Base-by-base conservation (phyloP, 257 asterid genomes). In the Gentiana macrophylla region DNA sequence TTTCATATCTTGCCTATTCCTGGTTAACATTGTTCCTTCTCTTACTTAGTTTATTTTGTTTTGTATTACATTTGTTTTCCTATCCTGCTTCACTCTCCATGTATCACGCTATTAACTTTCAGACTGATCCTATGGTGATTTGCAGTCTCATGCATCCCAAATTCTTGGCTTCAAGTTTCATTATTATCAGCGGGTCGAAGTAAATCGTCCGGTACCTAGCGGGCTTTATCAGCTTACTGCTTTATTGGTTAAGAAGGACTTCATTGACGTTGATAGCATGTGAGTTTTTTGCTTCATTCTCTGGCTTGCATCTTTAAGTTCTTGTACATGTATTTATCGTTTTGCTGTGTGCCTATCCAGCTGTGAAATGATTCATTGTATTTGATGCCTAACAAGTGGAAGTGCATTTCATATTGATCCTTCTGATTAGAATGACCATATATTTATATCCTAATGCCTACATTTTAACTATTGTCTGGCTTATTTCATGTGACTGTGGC, bases 111-210 rank as follows among this genome's bases (percentile, higher is more conserved):
- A 34, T 36, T 52, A 64, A 62, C 56, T 41, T 54, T 62, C 33
- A 32, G 50, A 41, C 32, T 55, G 32, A 46, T 66, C 60, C 51
- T 33, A 13, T 57, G 65, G 53, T 61, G 43, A 34, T 67, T 61
- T 79, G 64, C 94, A 92, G 99, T 92, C 97, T 64, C 95, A 85
- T 68, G 97, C 97, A 61, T 83, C 99, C 32, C 99, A 92, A 66
- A 81, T 92, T 72, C 87, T 92, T 64, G 97, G 97, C 61, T 89
- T 88, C 74, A 92, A 92, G 81, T 92, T 92, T 68, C 95, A 88
- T 70, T 85, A 85, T 73, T 88, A 88, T 68, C 97, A 92, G 79
- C 91, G 93, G 4, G 57, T 68, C 75, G 99, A 92, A 68, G 78
- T 84, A 11, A 70, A 61, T 60, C 65, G 56, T 65, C 81, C 83